Evolutionary conservation across 768 basidiomycete genomes (phyloP), one percentile per base, ranked within the genome.

Genomic region (Asterophora parasitica): DNA sequence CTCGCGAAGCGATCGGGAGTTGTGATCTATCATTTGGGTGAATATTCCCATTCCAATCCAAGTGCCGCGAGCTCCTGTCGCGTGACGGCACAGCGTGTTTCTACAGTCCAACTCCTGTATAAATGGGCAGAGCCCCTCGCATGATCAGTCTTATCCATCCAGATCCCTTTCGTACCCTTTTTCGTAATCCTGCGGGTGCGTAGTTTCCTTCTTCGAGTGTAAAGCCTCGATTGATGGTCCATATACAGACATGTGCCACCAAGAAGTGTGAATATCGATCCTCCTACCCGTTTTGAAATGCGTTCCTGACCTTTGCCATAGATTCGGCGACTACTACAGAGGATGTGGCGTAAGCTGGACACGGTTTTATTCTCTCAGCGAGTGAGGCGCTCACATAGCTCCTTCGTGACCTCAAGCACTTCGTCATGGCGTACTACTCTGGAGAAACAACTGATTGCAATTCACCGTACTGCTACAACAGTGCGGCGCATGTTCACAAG

Each of bases 391-490:
- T 58, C 19, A 52, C 37, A 10, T 36, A 45, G 31, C 38, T 19
- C 19, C 34, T 16, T 16, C 32, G 26, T 31, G 40, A 41, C 42
- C 6, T 39, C 39, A 56, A 86, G 85, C 82, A 85, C 63, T 85
- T 82, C 61, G 72, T 84, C 40, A 70, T 71, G 31, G 57, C 71
- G 20, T 87, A 85, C 56, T 81, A 83, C 55, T 78, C 82, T 0
- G 85, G 86, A 28, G 65, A 72, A 47, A 75, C 65, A 46, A 63
- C 61, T 43, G 84, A 88, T 60, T 88, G 85, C 58, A 63, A 66
- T 31, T 66, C 63, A 27, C 64, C 67, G 4, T 61, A 58, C 16
- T 88, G 84, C 63, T 73, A 63, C 30, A 59, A 78, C 55, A 86
- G 84, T 62, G 52, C 60, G 9, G 71, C 71, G 12, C 85, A 88